A percentile compares a stretch with the other conserved stretches of the same genome.
Conservation (phyloP, 2,329 filamentous ascomycete species). For the Colletotrichum costaricense region DNA sequence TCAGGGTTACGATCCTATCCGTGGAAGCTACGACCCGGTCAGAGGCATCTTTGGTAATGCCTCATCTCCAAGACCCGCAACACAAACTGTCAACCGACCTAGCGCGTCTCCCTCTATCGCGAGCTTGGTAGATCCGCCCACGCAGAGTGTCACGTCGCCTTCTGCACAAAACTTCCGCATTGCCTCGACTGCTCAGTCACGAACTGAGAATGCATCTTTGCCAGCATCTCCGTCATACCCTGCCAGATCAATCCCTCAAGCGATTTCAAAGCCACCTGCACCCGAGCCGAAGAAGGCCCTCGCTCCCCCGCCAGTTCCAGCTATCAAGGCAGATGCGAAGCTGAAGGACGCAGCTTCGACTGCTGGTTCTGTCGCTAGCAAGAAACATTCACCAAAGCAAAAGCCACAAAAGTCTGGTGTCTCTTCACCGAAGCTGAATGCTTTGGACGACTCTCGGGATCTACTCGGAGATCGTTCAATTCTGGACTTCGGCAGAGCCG, state of each 20-base stretch:
- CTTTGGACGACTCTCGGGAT: slow-evolving; percentile 56
- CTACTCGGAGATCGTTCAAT: slow-evolving; percentile 59
- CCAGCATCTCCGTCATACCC: slow-evolving; percentile 57
- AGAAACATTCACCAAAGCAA: slow-evolving; percentile 61
- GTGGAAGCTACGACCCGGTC: slow-evolving; percentile 77
- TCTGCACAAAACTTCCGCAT: slow-evolving; percentile 40
- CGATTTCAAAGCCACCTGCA: slow-evolving; percentile 44
- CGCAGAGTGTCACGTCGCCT: slow-evolving; percentile 51
- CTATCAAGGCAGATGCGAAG: slow-evolving; percentile 35
- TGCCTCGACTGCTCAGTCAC: slow-evolving; percentile 42
- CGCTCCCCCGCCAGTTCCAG: slow-evolving; percentile 47
- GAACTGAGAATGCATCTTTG: slow-evolving; percentile 50
- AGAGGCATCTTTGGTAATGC: slow-evolving; percentile 55
- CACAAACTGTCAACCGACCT: slow-evolving; percentile 70
- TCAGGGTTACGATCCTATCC: slow-evolving; percentile 90
- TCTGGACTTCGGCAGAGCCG: slow-evolving; percentile 70
- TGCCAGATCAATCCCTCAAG: slow-evolving; percentile 47
- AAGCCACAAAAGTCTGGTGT: slow-evolving; percentile 53
- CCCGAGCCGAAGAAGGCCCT: slow-evolving; percentile 53
- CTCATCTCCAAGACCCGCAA: slow-evolving; percentile 60
- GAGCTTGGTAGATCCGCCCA: slow-evolving; percentile 81
- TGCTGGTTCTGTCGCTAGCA: slow-evolving; percentile 41
- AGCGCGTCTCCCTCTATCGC: slow-evolving; percentile 92
- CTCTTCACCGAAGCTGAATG: slow-evolving; percentile 63
- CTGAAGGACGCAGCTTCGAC: slow-evolving; percentile 25